These are phyloP conservation scores for Plasmodium vinckei DNA, from an alignment of 169 alveolate species.

Conservation along the genomic window DNA sequence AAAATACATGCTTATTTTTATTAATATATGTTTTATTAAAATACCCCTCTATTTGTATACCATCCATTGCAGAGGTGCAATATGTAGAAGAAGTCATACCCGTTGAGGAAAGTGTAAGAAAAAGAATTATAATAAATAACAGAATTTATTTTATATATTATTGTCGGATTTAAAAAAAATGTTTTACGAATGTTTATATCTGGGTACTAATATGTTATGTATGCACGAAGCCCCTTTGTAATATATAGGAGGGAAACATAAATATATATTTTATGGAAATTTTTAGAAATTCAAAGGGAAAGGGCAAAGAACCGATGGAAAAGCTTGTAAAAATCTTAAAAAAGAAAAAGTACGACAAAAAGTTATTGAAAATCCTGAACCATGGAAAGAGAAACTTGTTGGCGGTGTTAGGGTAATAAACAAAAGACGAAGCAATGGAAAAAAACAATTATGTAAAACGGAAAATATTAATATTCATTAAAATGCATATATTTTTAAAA, in stretches of 20 bases:
- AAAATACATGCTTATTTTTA: neutral
- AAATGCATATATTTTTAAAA: neutral
- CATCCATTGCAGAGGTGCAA: constrained; percentile 36
- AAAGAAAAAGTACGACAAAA: constrained; percentile 45
- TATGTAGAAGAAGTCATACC: constrained; percentile 50
- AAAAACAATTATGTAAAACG: constrained; percentile 6
- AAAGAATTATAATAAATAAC: constrained; percentile 13
- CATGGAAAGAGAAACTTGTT: constrained; percentile 83
- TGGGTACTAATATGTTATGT: no score
- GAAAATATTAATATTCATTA: neutral
- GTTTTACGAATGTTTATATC: no score
- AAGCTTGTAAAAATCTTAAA: constrained; percentile 55
- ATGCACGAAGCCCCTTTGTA: no score
- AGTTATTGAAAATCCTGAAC: constrained; percentile 74
- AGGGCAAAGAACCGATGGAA: constrained; percentile 76
- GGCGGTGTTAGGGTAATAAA: constrained; percentile 84
- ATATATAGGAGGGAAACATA: no score
- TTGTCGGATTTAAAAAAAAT: no score
- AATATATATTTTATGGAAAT: neutral
- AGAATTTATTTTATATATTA: neutral
- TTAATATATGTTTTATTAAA: constrained; percentile 1
- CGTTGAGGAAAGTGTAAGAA: constrained; percentile 63
- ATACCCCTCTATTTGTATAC: neutral
- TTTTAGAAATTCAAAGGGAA: constrained; percentile 73
- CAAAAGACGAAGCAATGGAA: neutral